Evolutionary conservation across 2,329 filamentous ascomycete genomes (phyloP).

Genomic region (Cladobotryum protrusum): DNA sequence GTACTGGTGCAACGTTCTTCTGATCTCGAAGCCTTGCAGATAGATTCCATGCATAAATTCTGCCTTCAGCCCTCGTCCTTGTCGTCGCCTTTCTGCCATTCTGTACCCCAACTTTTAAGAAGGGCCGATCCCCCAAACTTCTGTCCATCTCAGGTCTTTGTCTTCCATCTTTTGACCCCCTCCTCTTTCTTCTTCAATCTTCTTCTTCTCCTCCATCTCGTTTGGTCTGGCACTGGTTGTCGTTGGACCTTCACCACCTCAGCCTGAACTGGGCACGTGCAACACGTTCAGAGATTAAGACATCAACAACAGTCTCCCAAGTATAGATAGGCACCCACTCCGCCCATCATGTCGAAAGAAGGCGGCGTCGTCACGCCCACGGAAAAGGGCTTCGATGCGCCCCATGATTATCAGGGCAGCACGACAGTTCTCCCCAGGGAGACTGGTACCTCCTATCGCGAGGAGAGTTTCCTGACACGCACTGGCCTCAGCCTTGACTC

Average conservation of each 20-base stretch:
- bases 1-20: conserved; percentile 10
- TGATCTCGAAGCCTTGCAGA: conserved; percentile 8
- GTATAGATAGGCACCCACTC: background rate
- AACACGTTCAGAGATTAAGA: conserved; percentile 16
- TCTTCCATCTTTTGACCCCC: conserved; percentile 1
- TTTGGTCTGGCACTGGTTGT: background rate
- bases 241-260: conserved; percentile 2
- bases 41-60: conserved; percentile 13
- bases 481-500: conserved; percentile 33
- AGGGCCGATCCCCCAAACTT: conserved; percentile 7
- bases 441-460: conserved; percentile 15
- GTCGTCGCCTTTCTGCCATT: conserved; percentile 5
- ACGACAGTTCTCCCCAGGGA: conserved; percentile 11
- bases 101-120: conserved; percentile 12
- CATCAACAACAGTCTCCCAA: conserved; percentile 9
- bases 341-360: conserved; percentile 11
- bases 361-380: conserved; percentile 4
- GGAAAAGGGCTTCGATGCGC: conserved; percentile 16
- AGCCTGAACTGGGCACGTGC: background rate
- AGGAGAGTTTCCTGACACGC: conserved; percentile 29
- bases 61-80: conserved; percentile 5
- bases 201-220: background rate
- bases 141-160: background rate
- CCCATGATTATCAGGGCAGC: conserved; percentile 7
- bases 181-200: conserved; percentile 1